These are phyloP conservation scores for Epichloe gansuensis DNA, from an alignment of 2,329 filamentous ascomycete species.

Conservation along the genomic window DNA sequence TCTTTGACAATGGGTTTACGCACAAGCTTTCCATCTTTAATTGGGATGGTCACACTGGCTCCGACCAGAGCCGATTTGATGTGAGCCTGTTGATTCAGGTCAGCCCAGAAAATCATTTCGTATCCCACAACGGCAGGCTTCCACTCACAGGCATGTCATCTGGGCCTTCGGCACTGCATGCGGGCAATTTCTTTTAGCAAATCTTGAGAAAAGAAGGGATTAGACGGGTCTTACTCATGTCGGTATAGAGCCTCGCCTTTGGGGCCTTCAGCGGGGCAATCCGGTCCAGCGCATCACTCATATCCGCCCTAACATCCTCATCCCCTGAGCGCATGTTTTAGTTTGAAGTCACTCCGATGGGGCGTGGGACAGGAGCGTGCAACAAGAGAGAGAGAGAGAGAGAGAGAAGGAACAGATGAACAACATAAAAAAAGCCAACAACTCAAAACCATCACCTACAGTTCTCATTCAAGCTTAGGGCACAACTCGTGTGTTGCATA, in stretches of 20 bases:
- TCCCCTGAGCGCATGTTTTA: constrained; percentile 37
- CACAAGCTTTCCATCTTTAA: constrained; percentile 70
- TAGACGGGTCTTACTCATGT: constrained; percentile 37
- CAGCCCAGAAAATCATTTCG: not conserved
- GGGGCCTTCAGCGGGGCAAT: constrained; percentile 66
- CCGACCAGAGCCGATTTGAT: constrained; percentile 86
- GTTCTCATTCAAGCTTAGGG: constrained; percentile 88
- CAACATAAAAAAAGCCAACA: not conserved
- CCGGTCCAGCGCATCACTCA: constrained; percentile 86
- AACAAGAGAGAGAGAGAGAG: not conserved
- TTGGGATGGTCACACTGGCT: constrained; percentile 81
- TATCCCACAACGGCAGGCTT: not conserved
- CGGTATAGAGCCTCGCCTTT: constrained; percentile 66
- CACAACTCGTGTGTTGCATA: constrained; percentile 90
- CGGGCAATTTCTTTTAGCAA: not conserved
- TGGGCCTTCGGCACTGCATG: constrained; percentile 57
- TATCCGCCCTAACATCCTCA: constrained; percentile 74
- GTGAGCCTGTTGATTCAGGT: constrained; percentile 49
- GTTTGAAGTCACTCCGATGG: not conserved
- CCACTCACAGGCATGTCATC: constrained; percentile 84
- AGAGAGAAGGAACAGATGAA: not conserved
- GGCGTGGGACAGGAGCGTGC: not conserved
- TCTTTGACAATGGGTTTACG: constrained; percentile 13
- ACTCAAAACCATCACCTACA: constrained; percentile 23
- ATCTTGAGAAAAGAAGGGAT: not conserved